A percentile compares a stretch with the other conserved stretches of the same genome.
Conservation (phyloP, 257 asterid genomes). For the Penstemon barbatus region DNA sequence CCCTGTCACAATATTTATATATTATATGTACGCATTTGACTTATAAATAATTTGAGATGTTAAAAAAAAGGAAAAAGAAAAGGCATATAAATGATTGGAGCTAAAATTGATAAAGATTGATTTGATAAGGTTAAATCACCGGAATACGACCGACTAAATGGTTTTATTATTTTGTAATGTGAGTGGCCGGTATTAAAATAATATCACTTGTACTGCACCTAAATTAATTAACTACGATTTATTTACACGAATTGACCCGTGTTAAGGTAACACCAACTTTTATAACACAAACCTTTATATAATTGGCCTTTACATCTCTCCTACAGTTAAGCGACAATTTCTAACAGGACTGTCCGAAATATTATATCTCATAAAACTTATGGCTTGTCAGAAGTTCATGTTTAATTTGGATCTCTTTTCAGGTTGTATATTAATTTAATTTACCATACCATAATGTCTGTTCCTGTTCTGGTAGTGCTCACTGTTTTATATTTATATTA, state of each 20-base stretch:
- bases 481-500: no score
- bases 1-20: no score
- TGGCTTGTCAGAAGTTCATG: neutral
- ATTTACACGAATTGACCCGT: neutral
- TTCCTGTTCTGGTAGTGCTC: no score
- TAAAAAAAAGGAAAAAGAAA: no score
- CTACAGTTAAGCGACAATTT: slow-evolving; percentile 2
- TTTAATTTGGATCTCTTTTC: no score
- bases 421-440: no score
- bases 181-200: neutral
- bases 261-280: slow-evolving; percentile 28
- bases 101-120: no score
- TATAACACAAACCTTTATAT: neutral
- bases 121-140: no score
- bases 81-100: no score
- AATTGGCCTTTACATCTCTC: neutral
- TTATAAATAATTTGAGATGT: no score
- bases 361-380: no score
- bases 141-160: neutral
- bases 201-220: neutral
- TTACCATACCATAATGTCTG: neutral
- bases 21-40: no score
- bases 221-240: neutral
- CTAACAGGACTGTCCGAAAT: neutral
- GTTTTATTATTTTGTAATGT: neutral